A percentile compares a stretch with the other conserved stretches of the same genome.
These are phyloP conservation scores for Lodderomyces orthopsilosis DNA, from an alignment of 1,139 yeast species.

Conservation along the genomic window DNA sequence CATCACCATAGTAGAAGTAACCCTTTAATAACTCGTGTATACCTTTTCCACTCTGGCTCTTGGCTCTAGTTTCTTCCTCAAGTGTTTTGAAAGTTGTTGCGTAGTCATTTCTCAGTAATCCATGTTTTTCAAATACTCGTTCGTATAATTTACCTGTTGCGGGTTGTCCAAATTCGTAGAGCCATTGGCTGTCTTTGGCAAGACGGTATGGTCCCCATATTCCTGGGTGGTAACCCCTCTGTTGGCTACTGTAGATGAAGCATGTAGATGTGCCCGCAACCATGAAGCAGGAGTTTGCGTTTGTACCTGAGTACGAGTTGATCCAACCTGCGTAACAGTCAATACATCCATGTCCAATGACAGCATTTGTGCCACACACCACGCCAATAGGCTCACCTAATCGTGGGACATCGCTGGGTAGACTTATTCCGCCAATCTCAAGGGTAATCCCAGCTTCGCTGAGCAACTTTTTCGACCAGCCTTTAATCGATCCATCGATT, in stretches of 20 bases:
- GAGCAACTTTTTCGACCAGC: slow-evolving; percentile 35
- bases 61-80: slow-evolving; percentile 28
- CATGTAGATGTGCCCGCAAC: slow-evolving; percentile 66
- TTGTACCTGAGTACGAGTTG: slow-evolving; percentile 22
- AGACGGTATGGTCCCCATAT: slow-evolving; percentile 57
- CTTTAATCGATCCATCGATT: slow-evolving; percentile 56
- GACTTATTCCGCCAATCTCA: slow-evolving; percentile 16
- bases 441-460: slow-evolving; percentile 17
- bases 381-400: slow-evolving; percentile 9
- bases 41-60: no score
- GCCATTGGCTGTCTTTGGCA: slow-evolving; percentile 20
- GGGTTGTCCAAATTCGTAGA: slow-evolving; percentile 57
- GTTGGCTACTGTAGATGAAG: slow-evolving; percentile 32
- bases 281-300: slow-evolving; percentile 34
- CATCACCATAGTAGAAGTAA: slow-evolving; percentile 52
- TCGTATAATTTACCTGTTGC: slow-evolving; percentile 55
- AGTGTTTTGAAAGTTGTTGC: slow-evolving; percentile 32
- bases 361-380: slow-evolving; percentile 4
- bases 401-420: background rate
- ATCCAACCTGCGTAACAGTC: slow-evolving; percentile 61
- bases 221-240: slow-evolving; percentile 30
- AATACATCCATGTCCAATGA: slow-evolving; percentile 48
- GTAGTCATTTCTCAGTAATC: slow-evolving; percentile 18
- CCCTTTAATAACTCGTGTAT: slow-evolving; percentile 34
- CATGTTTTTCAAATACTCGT: slow-evolving; percentile 27